Base-by-base conservation (phyloP, 1,284 basidiomycete genomes). In the Cryptococcus amylolentus region DNA sequence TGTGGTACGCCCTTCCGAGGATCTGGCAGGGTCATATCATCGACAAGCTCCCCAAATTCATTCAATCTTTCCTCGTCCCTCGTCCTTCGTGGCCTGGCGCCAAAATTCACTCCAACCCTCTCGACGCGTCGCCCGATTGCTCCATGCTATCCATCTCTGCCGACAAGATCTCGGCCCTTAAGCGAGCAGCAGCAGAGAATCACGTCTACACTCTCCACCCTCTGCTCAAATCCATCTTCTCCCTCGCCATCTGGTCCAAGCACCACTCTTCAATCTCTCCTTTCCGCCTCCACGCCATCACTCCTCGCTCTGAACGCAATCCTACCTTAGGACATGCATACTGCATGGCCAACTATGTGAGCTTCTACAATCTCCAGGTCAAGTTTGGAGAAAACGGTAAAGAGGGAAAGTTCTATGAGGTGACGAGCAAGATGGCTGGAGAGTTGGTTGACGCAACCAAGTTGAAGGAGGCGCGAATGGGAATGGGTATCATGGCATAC, bases 201-300 rank as follows among this genome's bases (percentile, higher is more conserved):
- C 59, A 63, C 14, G 61, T 72, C 6, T 42, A 37, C 5, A 73
- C 73, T 0, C 62, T 76, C 1, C 73, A 75, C 51, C 65, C 70
- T 0, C 44, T 73, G 14, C 46, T 76, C 31, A 62, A 67, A 46
- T 54, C 63, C 10, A 65, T 66, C 0, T 70, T 57, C 39, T 37
- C 61, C 26, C 56, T 60, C 8, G 64, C 71, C 9, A 56, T 74
- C 13, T 71, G 70, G 67, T 50, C 48, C 35, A 50, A 63, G 4
- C 61, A 54, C 43, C 42, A 46, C 4, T 51, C 49, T 28, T 49
- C 49, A 13, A 12, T 31, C 16, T 38, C 56, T 12, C 48, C 61
- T 14, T 51, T 61, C 42, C 43, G 54, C 7, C 40, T 65, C 28
- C 41, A 31, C 1, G 58, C 54, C 13, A 27, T 50, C 5, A 60